Base-by-base conservation (phyloP, 805 yeast genomes). In the Wickerhamiella brachini region DNA sequence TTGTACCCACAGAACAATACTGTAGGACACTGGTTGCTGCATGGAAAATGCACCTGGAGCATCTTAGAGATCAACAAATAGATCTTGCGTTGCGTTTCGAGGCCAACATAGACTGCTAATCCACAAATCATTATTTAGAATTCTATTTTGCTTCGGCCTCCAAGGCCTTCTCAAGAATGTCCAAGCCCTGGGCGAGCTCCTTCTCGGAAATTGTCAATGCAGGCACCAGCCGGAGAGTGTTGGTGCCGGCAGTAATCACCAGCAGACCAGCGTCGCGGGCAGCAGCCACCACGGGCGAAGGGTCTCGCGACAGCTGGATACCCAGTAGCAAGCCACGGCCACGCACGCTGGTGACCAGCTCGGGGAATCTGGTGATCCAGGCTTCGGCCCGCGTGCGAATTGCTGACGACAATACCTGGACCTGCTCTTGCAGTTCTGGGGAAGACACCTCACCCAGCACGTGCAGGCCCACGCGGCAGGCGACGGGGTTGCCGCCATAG, bases 401-500 rank as follows among this genome's bases (percentile, higher is more conserved):
- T 44, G 76, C 62, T 44, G 74, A 74, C 21, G 90, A 77, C 59
- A 84, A 83, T 43, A 67, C 64, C 18, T 70, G 69, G 20, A 93
- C 96, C 10, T 72, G 66, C 7, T 67, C 62, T 59, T 86, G 72
- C 57, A 93, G 82, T 18, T 71, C 74, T 3, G 72, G 67, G 47
- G 81, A 68, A 13, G 87, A 74, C 44, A 93, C 74, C 59, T 78
- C 75, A 50, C 75, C 80, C 22, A 93, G 68, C 13, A 93, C 95
- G 62, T 83, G 81, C 44, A 74, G 70, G 5, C 88, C 95, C 48
- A 93, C 77, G 55, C 89, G 78, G 37, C 90, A 75, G 5, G 88
- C 97, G 56, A 93, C 71, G 51, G 97, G 97, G 66, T 93, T 93
- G 51, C 98, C 98, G 56, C 98, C 97, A 64, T 83, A 90, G 0